Evolutionary conservation across 352 stramenopile genomes (phyloP), one percentile per base, ranked within the genome.

Genomic region (Pythium brachiatum): DNA sequence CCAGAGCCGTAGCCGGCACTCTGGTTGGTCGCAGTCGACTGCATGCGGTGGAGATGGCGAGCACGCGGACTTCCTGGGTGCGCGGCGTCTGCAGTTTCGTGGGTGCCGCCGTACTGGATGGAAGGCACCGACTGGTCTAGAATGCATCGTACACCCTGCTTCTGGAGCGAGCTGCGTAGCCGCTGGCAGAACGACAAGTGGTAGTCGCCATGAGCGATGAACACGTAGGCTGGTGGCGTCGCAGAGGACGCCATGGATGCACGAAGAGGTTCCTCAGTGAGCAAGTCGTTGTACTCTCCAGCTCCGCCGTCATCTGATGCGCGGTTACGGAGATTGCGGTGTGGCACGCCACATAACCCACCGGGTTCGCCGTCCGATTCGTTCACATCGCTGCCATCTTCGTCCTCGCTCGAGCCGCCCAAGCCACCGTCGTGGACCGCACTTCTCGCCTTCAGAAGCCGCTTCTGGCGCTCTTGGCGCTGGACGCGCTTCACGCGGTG

Each of bases 171-270:
- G n/a, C 75, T 79, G n/a, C 81, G 73, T 0, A 94, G 58, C 15
- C 70, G 72, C 56, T 76, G 57, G 23, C 79, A 90, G 60, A 95
- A 93, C 3, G 74, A 69, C 36, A 69, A 60, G 46, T 95, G 84
- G 55, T 76, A 90, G 66, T 93, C 84, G 16, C 82, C 84, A 41
- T 93, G 83, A 0, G 76, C 76, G 36, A 95, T 86, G 44, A 90
- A 93, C 21, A 95, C 78, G 52, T 84, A 90, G 21, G 76, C 41
- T 27, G 41, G 41, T 21, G 41, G n/a, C 41, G 41, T 48, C n/a
- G 41, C 57, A 2, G 38, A 34, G 1, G 61, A 43, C 4, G 53
- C 15, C 20, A 21, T 44, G 20, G 20, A 26, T 8, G 11, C 20
- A 7, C 31, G 31, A 12, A 23, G 11, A 9, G 21, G 46, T 12